Evolutionary conservation across 345 rosid species (phyloP).

Genomic region (Dipteronia dyeriana): DNA sequence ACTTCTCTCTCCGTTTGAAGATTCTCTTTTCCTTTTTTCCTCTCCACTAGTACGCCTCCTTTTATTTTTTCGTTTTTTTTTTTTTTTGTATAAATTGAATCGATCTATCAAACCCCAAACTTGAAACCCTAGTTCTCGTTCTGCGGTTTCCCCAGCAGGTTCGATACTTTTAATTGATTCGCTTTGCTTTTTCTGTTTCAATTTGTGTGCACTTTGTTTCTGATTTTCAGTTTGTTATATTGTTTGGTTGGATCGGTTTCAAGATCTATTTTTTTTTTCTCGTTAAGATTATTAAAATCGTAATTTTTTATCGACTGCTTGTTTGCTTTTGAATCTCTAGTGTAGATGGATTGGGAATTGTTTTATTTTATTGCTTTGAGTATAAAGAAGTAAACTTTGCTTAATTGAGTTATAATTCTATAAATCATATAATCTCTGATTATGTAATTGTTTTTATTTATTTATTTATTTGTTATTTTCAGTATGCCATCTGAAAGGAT

Average conservation of each 20-base stretch:
- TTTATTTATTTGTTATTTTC: background rate
- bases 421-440: background rate
- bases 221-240: background rate
- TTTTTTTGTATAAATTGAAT: background rate
- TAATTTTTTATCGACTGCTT: background rate
- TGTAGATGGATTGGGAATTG: background rate
- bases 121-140: constrained; percentile 14
- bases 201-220: background rate
- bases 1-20: constrained; percentile 1
- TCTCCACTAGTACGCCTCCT: constrained; percentile 11
- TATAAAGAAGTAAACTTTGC: background rate
- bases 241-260: constrained; percentile 8
- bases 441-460: background rate
- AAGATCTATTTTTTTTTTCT: constrained; percentile 6
- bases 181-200: background rate
- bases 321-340: background rate
- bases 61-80: background rate
- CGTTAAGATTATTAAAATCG: background rate
- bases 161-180: background rate
- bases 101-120: background rate
- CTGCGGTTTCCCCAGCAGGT: constrained; percentile 14
- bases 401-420: background rate
- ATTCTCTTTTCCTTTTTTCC: constrained; percentile 2
- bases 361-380: background rate
- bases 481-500: background rate